These are phyloP conservation scores for Gossypium laxum DNA, from an alignment of 441 rosid species.

Conservation along the genomic window DNA sequence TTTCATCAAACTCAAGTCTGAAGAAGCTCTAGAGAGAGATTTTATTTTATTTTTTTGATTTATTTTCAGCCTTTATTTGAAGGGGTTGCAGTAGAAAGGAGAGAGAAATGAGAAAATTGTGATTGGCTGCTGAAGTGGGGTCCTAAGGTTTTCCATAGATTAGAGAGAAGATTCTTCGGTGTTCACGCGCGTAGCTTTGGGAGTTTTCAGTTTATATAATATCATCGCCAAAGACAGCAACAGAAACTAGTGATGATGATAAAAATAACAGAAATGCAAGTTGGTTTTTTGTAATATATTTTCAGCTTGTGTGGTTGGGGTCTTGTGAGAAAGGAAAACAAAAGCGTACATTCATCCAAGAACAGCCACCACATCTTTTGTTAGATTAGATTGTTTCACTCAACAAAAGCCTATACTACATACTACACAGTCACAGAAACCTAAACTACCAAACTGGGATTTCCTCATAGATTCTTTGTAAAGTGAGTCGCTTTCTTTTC, in stretches of 20 bases:
- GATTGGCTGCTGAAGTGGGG: constrained; percentile 25
- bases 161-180: constrained; percentile 16
- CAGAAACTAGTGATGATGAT: constrained; percentile 3
- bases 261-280: constrained; percentile 15
- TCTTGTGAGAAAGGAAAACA: constrained; percentile 16
- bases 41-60: neutral
- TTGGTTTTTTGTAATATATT: constrained; percentile 9
- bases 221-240: constrained; percentile 3
- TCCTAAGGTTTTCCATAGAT: constrained; percentile 15
- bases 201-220: constrained; percentile 9
- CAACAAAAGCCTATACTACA: constrained; percentile 5
- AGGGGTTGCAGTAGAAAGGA: no score
- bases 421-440: constrained; percentile 4
- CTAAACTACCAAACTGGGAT: constrained; percentile 16
- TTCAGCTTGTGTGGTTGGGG: constrained; percentile 19
- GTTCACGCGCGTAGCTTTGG: constrained; percentile 20
- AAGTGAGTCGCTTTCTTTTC: constrained; percentile 26
- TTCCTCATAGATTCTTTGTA: constrained; percentile 22
- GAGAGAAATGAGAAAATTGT: constrained; percentile 8
- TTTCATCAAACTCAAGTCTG: neutral
- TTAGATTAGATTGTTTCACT: constrained; percentile 20
- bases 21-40: neutral
- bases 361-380: constrained; percentile 11
- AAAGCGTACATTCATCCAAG: constrained; percentile 21
- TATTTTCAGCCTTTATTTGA: neutral